Evolutionary conservation across 768 basidiomycete species (phyloP).

Genomic region (Hericium erinaceus): DNA sequence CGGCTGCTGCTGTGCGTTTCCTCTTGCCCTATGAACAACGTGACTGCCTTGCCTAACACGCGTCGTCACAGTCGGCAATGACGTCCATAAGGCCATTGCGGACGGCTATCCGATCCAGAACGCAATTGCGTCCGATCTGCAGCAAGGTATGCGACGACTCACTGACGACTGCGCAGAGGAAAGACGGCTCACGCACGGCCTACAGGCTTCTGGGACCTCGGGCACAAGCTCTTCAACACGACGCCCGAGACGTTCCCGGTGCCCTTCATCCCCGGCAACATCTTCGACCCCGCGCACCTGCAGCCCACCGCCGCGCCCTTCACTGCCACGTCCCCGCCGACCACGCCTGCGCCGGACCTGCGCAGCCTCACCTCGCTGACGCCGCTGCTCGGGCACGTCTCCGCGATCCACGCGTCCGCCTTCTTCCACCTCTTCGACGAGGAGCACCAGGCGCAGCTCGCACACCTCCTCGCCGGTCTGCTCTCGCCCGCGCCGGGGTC

Average conservation of each 20-base stretch:
- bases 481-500: conserved; percentile 37
- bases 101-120: conserved; percentile 34
- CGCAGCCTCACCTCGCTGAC: conserved; percentile 27
- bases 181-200: not conserved
- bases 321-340: conserved; percentile 16
- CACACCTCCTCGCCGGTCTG: conserved; percentile 29
- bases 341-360: conserved; percentile 18
- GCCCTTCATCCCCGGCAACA: conserved; percentile 46
- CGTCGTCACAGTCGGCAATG: conserved; percentile 5
- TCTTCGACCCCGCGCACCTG: conserved; percentile 36
- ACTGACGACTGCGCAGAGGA: not conserved
- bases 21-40: too few species aligned
- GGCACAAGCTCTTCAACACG: conserved; percentile 49
- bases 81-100: conserved; percentile 16
- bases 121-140: conserved; percentile 28
- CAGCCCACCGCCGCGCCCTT: conserved; percentile 18
- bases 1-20: not conserved
- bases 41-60: not conserved
- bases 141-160: conserved; percentile 20
- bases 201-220: conserved; percentile 49
- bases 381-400: conserved; percentile 33
- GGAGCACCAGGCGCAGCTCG: conserved; percentile 31
- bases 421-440: conserved; percentile 44
- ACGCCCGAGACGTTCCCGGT: conserved; percentile 43
- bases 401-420: conserved; percentile 39